These are phyloP conservation scores for Excoecaria agallocha DNA, from an alignment of 345 rosid genomes.

Conservation along the genomic window DNA sequence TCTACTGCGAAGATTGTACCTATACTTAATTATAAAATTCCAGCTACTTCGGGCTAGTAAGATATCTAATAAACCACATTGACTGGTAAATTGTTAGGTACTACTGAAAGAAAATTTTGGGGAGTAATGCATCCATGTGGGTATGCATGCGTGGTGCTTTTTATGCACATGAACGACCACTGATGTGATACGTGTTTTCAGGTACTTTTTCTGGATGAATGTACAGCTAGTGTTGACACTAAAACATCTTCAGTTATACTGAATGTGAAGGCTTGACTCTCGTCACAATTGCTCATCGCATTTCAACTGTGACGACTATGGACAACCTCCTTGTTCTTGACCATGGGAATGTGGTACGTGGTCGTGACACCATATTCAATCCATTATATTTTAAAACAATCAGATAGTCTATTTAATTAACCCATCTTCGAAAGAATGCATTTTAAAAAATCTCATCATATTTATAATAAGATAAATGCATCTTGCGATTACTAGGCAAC, in stretches of 20 bases:
- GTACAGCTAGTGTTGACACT: constrained; percentile 77
- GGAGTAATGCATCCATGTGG: neutral
- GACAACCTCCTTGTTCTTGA: constrained; percentile 69
- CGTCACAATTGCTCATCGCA: constrained; percentile 90
- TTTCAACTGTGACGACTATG: constrained; percentile 74
- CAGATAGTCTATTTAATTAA: too few species aligned
- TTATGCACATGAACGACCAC: neutral
- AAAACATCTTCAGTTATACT: constrained; percentile 60
- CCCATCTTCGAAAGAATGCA: too few species aligned
- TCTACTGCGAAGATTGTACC: neutral
- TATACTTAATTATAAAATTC: neutral
- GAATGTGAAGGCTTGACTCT: constrained; percentile 77
- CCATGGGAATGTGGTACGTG: constrained; percentile 56
- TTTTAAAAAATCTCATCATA: too few species aligned
- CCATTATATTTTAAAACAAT: too few species aligned
- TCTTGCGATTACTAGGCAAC: too few species aligned
- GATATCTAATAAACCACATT: neutral
- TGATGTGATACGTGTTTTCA: constrained; percentile 21
- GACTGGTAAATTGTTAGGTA: neutral
- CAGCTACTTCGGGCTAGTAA: neutral
- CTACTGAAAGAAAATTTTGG: neutral
- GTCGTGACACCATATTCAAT: neutral
- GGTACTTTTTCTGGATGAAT: constrained; percentile 93
- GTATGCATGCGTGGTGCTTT: neutral
- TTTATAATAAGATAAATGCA: too few species aligned